Evolutionary conservation across 352 stramenopile genomes (phyloP), one percentile per base, ranked within the genome.

Genomic region (Globisporangium middletonii): DNA sequence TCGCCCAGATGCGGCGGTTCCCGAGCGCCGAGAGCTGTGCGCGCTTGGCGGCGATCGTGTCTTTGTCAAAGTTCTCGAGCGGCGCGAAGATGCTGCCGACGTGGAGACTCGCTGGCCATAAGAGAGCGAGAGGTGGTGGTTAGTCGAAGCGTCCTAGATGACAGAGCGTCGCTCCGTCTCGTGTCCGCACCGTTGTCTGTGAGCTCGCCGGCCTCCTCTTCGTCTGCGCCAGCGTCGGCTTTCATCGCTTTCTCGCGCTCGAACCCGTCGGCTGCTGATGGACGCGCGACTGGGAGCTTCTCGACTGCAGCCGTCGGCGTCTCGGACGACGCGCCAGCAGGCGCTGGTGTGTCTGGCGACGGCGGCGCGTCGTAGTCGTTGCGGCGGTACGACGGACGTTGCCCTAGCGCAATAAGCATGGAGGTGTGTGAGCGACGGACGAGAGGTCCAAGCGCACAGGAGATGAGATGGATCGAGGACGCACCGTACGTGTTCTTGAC

Each of bases 401-500:
- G 82, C 8, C 83, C 83, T 92, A 44, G 33, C 12, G 33, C 33
- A 38, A 9, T 9, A 9, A 38, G 33, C 33, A 9, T 2, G 23
- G 23, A 23, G 23, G 33, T 12, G 33, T 38, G 2, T 13, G 7
- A 38, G 33, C 7, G 33, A 13, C 33, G 9, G 33, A 12, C 33
- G 33, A 38, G 7, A 12, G 6, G 7, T 7, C 9, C 33, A 38
- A 38, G 33, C 33, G 33, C 33, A 38, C 1, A 38, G 33, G 33
- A 38, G 33, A 38, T 1, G 12, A 9, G 33, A 38, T 38, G 33
- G 33, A 38, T 38, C 6, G 33, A 38, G 33, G 33, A 38, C 52
- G 55, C 65, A 93, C 83, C 84, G 60, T 94, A 94, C 46, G 85
- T 93, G 69, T 94, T 92, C 59, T 88, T 90, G 3, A 74, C 60